Evolutionary conservation across 495 filamentous ascomycete genomes (phyloP).

Genomic region (Aspergillus carlsbadensis): DNA sequence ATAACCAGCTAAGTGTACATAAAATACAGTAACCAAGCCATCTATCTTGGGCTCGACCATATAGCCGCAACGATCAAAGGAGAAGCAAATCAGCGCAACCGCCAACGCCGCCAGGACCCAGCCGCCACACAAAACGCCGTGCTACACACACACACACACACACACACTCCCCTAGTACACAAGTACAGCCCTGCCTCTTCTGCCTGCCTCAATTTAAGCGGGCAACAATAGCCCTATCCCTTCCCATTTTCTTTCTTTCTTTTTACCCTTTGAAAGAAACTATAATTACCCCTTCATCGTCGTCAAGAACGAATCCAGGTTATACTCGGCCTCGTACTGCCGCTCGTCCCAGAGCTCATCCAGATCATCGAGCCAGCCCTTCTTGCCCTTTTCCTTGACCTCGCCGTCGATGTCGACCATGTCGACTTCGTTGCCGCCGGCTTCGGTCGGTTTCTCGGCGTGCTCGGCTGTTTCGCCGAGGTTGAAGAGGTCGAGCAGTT

Average conservation of each 20-base stretch:
- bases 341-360: slow-evolving; percentile 95
- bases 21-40: slow-evolving; percentile 9
- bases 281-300: slow-evolving; percentile 67
- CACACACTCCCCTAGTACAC: no score
- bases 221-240: neutral
- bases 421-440: slow-evolving; percentile 71
- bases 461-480: slow-evolving; percentile 74
- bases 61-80: neutral
- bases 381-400: slow-evolving; percentile 92
- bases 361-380: slow-evolving; percentile 89
- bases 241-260: neutral
- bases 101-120: neutral
- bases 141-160: neutral
- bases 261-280: neutral
- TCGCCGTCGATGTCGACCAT: slow-evolving; percentile 93
- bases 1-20: slow-evolving; percentile 8
- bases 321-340: slow-evolving; percentile 96
- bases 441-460: slow-evolving; percentile 59
- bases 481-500: slow-evolving; percentile 95
- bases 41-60: neutral
- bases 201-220: no score
- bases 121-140: neutral
- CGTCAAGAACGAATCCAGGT: slow-evolving; percentile 87
- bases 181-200: no score
- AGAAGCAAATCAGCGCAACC: neutral